phyloP scores from a whole-genome alignment of 257 asterid species.

The Nicotiana otophora region DNA sequence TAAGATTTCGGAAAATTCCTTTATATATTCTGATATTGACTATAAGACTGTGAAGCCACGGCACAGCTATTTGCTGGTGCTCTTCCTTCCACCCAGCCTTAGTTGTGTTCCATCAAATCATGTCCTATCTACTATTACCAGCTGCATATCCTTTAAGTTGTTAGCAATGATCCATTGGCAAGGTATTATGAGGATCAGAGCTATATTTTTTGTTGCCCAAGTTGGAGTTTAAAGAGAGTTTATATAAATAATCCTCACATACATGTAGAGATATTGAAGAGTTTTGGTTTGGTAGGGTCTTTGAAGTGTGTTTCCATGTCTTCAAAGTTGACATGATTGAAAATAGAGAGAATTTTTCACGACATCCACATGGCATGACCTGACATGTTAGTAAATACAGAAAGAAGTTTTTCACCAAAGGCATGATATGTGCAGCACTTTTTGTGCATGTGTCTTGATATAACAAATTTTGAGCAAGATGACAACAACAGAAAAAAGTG shows the following conservation, averaged over 20 bases:
- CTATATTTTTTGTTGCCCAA: not conserved
- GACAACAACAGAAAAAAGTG: not conserved
- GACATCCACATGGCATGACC: not conserved
- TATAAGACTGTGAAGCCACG: no score
- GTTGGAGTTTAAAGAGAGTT: not conserved
- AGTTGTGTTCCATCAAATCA: no score
- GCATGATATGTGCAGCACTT: not conserved
- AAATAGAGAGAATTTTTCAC: not conserved
- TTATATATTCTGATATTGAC: not conserved
- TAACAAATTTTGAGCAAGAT: not conserved
- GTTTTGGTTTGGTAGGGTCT: not conserved
- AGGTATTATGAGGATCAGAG: not conserved
- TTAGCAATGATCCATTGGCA: no score
- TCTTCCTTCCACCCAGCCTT: no score
- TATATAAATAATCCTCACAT: not conserved
- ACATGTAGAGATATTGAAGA: no score
- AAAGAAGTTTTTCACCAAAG: not conserved
- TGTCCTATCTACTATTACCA: no score
- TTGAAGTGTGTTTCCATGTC: not conserved
- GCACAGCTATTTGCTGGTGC: no score
- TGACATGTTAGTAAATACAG: not conserved
- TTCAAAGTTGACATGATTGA: not conserved
- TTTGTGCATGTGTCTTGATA: not conserved
- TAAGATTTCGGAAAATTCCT: not conserved
- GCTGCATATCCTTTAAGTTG: no score